Conservation (phyloP, 2,329 filamentous ascomycete genomes). For the Diplodia seriata region DNA sequence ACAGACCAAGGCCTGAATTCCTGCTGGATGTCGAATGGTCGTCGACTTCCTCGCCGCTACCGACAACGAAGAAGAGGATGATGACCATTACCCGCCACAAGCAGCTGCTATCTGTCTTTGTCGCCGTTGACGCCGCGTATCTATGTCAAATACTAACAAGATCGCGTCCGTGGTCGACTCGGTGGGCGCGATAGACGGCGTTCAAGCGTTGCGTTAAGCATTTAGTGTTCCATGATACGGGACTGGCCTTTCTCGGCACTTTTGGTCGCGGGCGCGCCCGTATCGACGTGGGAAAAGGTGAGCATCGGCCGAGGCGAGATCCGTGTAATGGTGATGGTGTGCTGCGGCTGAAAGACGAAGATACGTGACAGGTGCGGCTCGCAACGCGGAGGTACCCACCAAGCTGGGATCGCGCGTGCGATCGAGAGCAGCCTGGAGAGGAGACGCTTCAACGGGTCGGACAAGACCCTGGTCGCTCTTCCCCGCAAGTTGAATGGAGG, state of each 20-base stretch:
- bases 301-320: constrained; percentile 21
- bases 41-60: neutral
- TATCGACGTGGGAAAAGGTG: neutral
- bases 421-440: neutral
- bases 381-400: neutral
- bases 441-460: neutral
- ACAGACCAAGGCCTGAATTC: neutral
- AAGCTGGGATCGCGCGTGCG: constrained; percentile 2
- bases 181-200: constrained; percentile 5
- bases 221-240: constrained; percentile 8
- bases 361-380: neutral
- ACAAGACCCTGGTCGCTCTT: neutral
- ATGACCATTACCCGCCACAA: neutral
- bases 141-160: neutral
- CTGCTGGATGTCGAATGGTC: neutral
- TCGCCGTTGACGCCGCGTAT: constrained; percentile 18
- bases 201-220: constrained; percentile 15
- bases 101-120: neutral
- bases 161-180: neutral
- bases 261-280: neutral
- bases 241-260: constrained; percentile 1
- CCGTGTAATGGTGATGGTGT: constrained; percentile 1
- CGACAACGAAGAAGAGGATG: neutral
- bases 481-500: neutral
- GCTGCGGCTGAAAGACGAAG: constrained; percentile 6